Percentiles rank a stretch among this genome's conserved stretches.
These are phyloP conservation scores for Trichodelitschia bisporula DNA, from an alignment of 495 filamentous ascomycete genomes.

Conservation along the genomic window DNA sequence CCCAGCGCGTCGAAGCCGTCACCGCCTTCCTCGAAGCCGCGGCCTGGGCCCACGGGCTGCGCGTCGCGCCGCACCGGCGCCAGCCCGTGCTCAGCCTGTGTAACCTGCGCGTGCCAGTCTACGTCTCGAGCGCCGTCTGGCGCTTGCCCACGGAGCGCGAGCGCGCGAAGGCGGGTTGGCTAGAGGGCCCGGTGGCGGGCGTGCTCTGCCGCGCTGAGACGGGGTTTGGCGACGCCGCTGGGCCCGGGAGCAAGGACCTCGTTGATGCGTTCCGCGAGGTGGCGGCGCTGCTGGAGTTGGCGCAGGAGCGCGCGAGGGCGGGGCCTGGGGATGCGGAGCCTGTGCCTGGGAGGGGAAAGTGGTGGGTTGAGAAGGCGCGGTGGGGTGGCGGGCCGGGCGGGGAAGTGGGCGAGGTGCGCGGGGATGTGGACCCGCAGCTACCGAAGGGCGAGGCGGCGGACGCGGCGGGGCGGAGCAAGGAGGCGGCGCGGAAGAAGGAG, in stretches of 20 bases:
- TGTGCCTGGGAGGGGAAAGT: constrained; percentile 45
- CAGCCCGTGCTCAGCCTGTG: constrained; percentile 13
- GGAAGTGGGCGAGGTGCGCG: constrained; percentile 13
- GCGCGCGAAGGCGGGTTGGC: constrained; percentile 41
- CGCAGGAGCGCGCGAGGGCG: constrained; percentile 60
- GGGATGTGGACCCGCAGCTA: constrained; percentile 28
- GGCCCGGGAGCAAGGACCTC: constrained; percentile 15
- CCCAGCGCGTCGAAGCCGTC: constrained; percentile 44
- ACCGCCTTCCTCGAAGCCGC: constrained; percentile 53
- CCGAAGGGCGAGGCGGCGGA: constrained; percentile 30
- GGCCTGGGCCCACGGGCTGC: constrained; percentile 58
- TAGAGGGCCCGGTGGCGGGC: constrained; percentile 47
- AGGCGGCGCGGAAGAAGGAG: constrained; percentile 8
- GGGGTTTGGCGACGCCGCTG: constrained; percentile 17
- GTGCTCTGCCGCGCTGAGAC: constrained; percentile 34
- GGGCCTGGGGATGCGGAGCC: constrained; percentile 33
- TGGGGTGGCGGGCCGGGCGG: constrained; percentile 38
- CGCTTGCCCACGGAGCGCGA: constrained; percentile 41
- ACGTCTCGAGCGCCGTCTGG: constrained; percentile 32
- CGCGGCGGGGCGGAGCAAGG: constrained; percentile 17
- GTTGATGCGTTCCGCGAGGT: constrained; percentile 40
- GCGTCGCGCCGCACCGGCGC: constrained; percentile 23
- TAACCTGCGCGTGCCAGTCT: constrained; percentile 24
- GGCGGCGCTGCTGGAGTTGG: constrained; percentile 45
- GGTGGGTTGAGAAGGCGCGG: constrained; percentile 52